Base-by-base conservation (phyloP, 768 basidiomycete genomes). In the Mycena vitilis region DNA sequence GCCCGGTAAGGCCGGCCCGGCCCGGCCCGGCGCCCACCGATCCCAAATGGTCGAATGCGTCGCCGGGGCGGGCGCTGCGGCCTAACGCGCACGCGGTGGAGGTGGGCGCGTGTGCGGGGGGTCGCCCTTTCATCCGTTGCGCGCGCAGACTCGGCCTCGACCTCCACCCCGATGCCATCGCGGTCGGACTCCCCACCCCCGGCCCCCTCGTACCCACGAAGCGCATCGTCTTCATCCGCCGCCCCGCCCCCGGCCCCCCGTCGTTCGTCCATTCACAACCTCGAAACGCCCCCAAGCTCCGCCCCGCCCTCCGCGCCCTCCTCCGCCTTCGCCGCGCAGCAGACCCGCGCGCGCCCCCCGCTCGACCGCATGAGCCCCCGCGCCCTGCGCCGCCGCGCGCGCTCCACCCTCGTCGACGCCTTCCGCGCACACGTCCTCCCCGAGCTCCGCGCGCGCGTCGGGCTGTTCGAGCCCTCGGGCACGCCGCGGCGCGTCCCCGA, bases 351-450 rank as follows among this genome's bases (percentile, higher is more conserved):
- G 13, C 60, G 52, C 12, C 25, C 45, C 12, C 54, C 20, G 22
- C 48, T 15, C 20, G 58, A 68, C 5, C 42, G 51, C 53, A 30
- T 75, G 49, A 65, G 75, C 23, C 75, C 85, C 22, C 82, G 83
- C n/a, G 75, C 75, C 60, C 83, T 90, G 48, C 87, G 91, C 20
- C 81, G 83, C 42, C 84, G 86, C 52, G 92, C 92, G 6, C 89
- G 91, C 37, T 89, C 91, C 22, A 82, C 84, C 4, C 84, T 93
- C 16, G 83, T 93, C 9, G 91, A 94, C 71, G 82, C 86, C 5
- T 93, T 88, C 74, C 87, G 91, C 40, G 83, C 83, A 25, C 86
- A 88, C 72, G 85, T 91, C 30, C 69, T 91, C n/a, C 75, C 83
- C 25, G 87, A 89, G 66, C 80, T 93, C 25, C 71, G 78, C 52